These are phyloP conservation scores for Diplodia corticola DNA, from an alignment of 2,329 filamentous ascomycete genomes.

Conservation along the genomic window DNA sequence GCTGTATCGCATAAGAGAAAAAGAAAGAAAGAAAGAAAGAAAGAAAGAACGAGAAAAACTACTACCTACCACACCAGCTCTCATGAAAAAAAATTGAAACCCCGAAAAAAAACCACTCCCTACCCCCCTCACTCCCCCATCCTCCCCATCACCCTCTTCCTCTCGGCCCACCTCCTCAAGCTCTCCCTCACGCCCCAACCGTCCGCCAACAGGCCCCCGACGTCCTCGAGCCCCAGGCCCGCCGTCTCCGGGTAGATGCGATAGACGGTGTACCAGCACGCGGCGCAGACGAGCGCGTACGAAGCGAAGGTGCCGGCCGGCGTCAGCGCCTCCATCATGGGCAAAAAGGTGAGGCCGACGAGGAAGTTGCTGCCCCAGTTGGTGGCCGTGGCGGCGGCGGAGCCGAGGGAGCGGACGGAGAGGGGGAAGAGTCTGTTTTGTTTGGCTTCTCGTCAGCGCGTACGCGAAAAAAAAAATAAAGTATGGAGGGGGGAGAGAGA, in stretches of 20 bases:
- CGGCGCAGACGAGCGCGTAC: constrained; percentile 71
- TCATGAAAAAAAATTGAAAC: too few species aligned
- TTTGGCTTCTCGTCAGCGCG: not conserved
- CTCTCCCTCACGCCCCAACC: constrained; percentile 64
- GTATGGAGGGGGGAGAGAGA: not conserved
- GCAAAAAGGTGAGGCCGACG: constrained; percentile 82
- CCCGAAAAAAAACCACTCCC: not conserved
- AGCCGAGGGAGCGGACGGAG: constrained; percentile 70
- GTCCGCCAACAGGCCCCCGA: constrained; percentile 67
- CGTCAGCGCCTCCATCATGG: constrained; percentile 75
- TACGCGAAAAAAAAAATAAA: too few species aligned
- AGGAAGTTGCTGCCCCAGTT: constrained; percentile 89
- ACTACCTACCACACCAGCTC: too few species aligned
- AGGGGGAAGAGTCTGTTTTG: constrained; percentile 67
- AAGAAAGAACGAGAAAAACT: not conserved
- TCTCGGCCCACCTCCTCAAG: constrained; percentile 25
- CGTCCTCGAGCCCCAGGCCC: constrained; percentile 78
- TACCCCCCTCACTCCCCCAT: not conserved
- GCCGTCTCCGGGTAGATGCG: constrained; percentile 83
- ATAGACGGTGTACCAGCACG: constrained; percentile 69
- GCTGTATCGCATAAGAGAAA: too few species aligned
- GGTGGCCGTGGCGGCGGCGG: constrained; percentile 72
- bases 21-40: not conserved
- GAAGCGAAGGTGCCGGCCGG: constrained; percentile 76
- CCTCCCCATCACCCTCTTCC: not conserved